A percentile compares a stretch with the other conserved stretches of the same genome.
Conservation (phyloP, 208 protist genomes). For the Crithidia brevicula region DNA sequence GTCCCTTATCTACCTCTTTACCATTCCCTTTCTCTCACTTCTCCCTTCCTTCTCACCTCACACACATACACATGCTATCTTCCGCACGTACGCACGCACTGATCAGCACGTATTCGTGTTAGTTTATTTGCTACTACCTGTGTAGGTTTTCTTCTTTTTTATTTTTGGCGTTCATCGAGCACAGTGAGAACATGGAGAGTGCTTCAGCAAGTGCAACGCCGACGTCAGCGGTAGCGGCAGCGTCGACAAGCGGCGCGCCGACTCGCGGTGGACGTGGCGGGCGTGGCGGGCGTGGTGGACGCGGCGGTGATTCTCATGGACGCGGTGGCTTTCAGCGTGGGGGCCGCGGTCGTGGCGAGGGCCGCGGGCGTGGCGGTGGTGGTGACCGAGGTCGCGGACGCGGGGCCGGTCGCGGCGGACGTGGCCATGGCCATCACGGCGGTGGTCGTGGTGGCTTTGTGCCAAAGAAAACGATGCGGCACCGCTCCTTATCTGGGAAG, state of each 20-base stretch:
- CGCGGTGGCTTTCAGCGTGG: slow-evolving; percentile 1
- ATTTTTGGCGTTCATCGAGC: neutral
- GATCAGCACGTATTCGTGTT: too few species aligned
- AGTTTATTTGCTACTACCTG: too few species aligned
- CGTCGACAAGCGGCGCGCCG: too few species aligned
- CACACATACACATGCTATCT: too few species aligned
- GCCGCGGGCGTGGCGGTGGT: neutral
- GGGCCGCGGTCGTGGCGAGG: slow-evolving; percentile 10
- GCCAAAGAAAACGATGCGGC: slow-evolving; percentile 13
- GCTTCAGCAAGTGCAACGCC: neutral
- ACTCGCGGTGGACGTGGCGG: slow-evolving; percentile 3
- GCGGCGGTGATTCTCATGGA: too few species aligned
- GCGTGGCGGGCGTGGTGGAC: too few species aligned
- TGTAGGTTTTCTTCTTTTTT: too few species aligned
- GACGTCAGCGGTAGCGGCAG: neutral
- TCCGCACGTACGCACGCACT: too few species aligned
- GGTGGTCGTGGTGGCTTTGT: slow-evolving; percentile 12
- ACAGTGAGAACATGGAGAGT: neutral
- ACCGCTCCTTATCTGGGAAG: slow-evolving; percentile 35
- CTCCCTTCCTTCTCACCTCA: too few species aligned
- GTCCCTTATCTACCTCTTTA: too few species aligned
- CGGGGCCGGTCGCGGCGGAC: neutral
- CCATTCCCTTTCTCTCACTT: too few species aligned
- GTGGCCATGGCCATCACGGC: slow-evolving; percentile 4
- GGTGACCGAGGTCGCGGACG: slow-evolving; percentile 14